Evolutionary conservation across 148 eudicot species (phyloP).

Genomic region (Rhododendron henanense): DNA sequence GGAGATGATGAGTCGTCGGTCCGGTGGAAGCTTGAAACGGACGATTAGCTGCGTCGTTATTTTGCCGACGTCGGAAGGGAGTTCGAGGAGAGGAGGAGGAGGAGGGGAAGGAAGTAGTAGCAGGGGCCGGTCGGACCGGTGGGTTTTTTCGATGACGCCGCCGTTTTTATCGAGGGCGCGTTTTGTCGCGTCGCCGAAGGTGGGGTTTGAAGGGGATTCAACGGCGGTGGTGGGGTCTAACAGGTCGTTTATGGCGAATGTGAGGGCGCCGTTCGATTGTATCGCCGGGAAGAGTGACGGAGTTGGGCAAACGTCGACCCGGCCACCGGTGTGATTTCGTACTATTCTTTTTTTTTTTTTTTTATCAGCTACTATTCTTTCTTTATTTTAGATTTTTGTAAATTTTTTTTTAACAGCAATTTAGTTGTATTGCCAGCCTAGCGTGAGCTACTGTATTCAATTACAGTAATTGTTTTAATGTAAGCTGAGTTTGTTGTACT

Average conservation of each 20-base stretch:
- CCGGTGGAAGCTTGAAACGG: slow-evolving; percentile 18
- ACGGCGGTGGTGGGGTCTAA: background rate
- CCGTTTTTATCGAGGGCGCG: background rate
- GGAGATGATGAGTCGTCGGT: slow-evolving; percentile 19
- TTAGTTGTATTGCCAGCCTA: too few species aligned
- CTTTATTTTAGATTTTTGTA: background rate
- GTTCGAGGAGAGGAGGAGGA: slow-evolving; percentile 24
- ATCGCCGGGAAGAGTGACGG: background rate
- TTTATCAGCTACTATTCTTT: background rate
- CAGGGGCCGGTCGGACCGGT: slow-evolving; percentile 16
- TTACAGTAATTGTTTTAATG: too few species aligned
- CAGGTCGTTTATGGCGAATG: background rate
- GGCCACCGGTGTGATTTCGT: background rate
- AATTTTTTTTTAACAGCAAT: too few species aligned
- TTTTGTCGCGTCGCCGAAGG: background rate
- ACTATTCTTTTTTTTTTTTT: background rate
- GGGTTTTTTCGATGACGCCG: slow-evolving; percentile 7
- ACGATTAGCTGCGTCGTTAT: slow-evolving; percentile 26
- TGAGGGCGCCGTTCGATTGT: slow-evolving; percentile 1
- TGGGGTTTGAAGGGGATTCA: background rate
- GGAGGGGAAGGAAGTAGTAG: slow-evolving; percentile 8
- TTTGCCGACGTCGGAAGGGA: slow-evolving; percentile 16
- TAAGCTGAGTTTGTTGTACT: too few species aligned
- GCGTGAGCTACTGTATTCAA: too few species aligned
- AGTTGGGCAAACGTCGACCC: background rate